Evolutionary conservation across 2,329 filamentous ascomycete species (phyloP).

Genomic region (Stemphylium vesicarium): DNA sequence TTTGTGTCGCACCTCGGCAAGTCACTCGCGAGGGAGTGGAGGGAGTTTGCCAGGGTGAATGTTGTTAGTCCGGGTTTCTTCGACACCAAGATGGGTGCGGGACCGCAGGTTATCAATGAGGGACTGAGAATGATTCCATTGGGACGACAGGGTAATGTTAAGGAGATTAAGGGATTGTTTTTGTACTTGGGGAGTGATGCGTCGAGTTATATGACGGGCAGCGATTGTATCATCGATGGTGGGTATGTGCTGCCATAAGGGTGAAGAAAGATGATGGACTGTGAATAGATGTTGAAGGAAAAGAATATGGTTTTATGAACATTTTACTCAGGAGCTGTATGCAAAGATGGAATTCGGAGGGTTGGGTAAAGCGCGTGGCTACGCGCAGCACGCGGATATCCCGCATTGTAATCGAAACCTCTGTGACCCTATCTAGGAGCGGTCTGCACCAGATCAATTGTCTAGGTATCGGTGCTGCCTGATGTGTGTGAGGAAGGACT

Average conservation of each 20-base stretch:
- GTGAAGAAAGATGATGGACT: background rate
- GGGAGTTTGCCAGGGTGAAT: conserved; percentile 70
- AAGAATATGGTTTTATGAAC: too few relatives aligned
- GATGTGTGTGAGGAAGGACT: too few relatives aligned
- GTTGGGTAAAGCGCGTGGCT: too few relatives aligned
- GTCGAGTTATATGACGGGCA: conserved; percentile 76
- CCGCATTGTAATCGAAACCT: too few relatives aligned
- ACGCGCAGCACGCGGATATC: too few relatives aligned
- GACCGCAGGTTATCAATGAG: conserved; percentile 67
- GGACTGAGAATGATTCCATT: conserved; percentile 76
- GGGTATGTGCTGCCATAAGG: conserved; percentile 63
- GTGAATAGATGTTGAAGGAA: too few relatives aligned
- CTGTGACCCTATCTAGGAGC: too few relatives aligned
- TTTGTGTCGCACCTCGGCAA: conserved; percentile 67
- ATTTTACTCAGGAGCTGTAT: too few relatives aligned
- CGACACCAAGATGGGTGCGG: conserved; percentile 68
- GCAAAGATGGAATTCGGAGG: too few relatives aligned
- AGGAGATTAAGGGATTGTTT: conserved; percentile 81
- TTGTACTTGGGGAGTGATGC: conserved; percentile 83
- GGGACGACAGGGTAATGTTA: conserved; percentile 72
- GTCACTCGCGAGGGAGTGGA: conserved; percentile 70
- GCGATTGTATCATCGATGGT: conserved; percentile 76
- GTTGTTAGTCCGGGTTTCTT: conserved; percentile 70
- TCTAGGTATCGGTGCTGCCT: too few relatives aligned
- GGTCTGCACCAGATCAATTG: too few relatives aligned